Base-by-base conservation (phyloP, 179 eudicot genomes). In the Actinidia polygama region DNA sequence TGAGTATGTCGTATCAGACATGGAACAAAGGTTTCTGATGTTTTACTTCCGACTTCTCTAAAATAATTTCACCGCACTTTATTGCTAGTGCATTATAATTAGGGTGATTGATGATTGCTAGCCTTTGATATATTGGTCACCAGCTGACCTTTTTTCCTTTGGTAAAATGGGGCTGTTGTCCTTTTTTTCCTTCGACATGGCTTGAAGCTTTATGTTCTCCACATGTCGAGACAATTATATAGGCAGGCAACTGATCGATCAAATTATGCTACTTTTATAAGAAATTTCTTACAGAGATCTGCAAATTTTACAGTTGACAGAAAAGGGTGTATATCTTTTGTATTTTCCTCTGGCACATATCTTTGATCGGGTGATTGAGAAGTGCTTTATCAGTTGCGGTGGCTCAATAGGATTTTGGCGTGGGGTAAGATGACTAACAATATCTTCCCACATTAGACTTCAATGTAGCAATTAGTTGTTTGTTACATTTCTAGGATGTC, bases 261-360 rank as follows among this genome's bases (percentile, higher is more conserved):
- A 18, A 51, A 12, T 68, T 36, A 53, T 51, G 30, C 16, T 24
- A 49, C 10, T 69, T 19, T 36, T 3, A 40, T 59, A 10, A 4
- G 50, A 30, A 18, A 75, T 36, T 26, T 30, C 66, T 55, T 21
- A 55, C 63, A 72, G 62, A 62, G 51, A 81, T 7, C 15, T 62
- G n/a, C n/a, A n/a, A n/a, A n/a, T n/a, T n/a, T 73, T 86, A 87
- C 92, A 95, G 99, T 80, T 95, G 87, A 71, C 26, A 24, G 87
- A 5, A 44, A 77, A 89, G 24, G 99, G 94, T 82, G 92, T 94
- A 2, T 96, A 90, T 88, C 89, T 96, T 24, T 96, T 98, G 24
- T 96, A 93, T 90, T 95, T 96, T 66, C 99, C 99, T 79, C 81
- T 96, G 86, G 99, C 99, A 74, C 99, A 96, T 89, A 94, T 96